Evolutionary conservation across 139 green algal species (phyloP), one percentile per base, ranked within the genome.

Genomic region (Chlamydomonas incerta): DNA sequence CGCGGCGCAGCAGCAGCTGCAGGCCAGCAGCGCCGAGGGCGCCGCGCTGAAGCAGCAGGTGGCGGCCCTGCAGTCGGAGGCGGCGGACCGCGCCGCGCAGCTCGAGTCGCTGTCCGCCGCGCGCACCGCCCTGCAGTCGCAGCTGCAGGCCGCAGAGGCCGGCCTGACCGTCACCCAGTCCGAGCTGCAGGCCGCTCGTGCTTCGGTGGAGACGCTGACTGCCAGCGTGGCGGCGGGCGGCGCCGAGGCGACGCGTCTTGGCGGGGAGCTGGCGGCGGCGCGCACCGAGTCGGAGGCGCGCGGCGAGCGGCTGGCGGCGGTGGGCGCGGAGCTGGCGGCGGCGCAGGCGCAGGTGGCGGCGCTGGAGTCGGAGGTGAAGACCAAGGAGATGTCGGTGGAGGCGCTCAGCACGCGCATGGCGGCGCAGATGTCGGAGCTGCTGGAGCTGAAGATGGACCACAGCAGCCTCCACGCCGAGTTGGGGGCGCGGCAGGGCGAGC

Each of bases 381-480:
- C 46, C 63, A 84, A 84, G 63, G 65, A 67, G 46, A 63, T 29
- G 8, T 74, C 77, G 1, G n/a, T 66, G n/a, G 63, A 84, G 63
- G 41, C 21, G 23, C 46, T 84, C 4, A 34, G 20, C n/a, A 4
- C n/a, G 9, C 63, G 47, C 14, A 37, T 84, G 77, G 63, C 63
- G 20, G 37, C 41, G 1, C 46, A 52, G 46, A 50, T 57, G 46
- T 46, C 58, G 3, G 46, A 74, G 62, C 28, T 82, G 55, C 24
- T 62, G 13, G 60, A 82, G 75, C 35, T 62, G 13, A 60, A 41
- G 57, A 14, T 72, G 5, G 31, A 20, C 9, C 28, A 15, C 58
- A 33, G 17, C 37, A 60, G 0, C 60, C 35, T 72, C 11, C 2
- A 0, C 14, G 11, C 35, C 28, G 72, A 82, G 31, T n/a, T 87